These are phyloP conservation scores for Kwoniella europaea DNA, from an alignment of 768 basidiomycete genomes.

Conservation along the genomic window DNA sequence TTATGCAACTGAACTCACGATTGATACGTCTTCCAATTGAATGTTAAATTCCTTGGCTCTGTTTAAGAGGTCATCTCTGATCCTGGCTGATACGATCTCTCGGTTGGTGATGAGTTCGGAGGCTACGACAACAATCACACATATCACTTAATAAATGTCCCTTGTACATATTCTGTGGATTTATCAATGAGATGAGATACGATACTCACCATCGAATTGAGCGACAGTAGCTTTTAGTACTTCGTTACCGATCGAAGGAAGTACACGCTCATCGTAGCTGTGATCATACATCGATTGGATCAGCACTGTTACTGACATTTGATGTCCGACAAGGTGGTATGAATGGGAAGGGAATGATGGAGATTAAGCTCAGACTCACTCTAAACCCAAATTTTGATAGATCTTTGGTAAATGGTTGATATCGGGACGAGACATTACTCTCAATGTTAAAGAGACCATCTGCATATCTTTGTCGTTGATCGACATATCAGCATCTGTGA, in stretches of 20 bases:
- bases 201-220: constrained; percentile 76
- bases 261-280: constrained; percentile 81
- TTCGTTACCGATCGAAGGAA: constrained; percentile 81
- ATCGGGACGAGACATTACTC: constrained; percentile 93
- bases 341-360: no score
- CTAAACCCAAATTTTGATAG: constrained; percentile 90
- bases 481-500: not conserved
- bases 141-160: not conserved
- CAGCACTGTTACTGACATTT: not conserved
- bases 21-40: constrained; percentile 93
- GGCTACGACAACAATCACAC: constrained; percentile 23
- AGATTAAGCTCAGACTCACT: constrained; percentile 55
- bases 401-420: constrained; percentile 84
- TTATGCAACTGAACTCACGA: constrained; percentile 60
- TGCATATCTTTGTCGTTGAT: constrained; percentile 67
- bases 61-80: constrained; percentile 86
- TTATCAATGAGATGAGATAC: not conserved
- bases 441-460: constrained; percentile 95
- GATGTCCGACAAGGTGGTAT: not conserved
- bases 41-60: constrained; percentile 97
- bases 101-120: constrained; percentile 76
- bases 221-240: constrained; percentile 97
- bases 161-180: no score
- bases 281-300: not conserved
- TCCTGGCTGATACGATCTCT: constrained; percentile 92